Evolutionary conservation across 2,329 filamentous ascomycete species (phyloP), one percentile per base, ranked within the genome.

Genomic region (Claviceps pusilla): DNA sequence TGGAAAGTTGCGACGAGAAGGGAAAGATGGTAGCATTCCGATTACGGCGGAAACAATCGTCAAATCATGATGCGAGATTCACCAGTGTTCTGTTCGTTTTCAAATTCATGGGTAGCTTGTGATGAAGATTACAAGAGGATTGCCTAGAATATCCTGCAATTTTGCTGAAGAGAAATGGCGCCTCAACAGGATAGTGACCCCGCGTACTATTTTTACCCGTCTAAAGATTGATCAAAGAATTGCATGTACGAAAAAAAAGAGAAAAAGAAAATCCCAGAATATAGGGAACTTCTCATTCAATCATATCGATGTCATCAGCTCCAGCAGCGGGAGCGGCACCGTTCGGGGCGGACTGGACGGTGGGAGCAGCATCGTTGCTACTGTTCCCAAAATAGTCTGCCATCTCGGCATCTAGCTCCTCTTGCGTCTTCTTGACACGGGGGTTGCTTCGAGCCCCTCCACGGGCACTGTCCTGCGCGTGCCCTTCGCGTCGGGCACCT

Each of bases 351-450:
- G 61, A 61, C 28, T 63, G 69, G 48, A 65, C 60, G 33, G 67
- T 64, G 14, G 57, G 58, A 24, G 58, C 59, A n/a, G 64, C 68
- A 52, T 64, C 69, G 52, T 63, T 57, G 29, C 71, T 73, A 42
- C 62, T 57, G 31, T 71, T 73, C 35, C 78, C 83, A 74, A 89
- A 96, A 69, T 96, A 96, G 65, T 95, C 88, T 35, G 84, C 89
- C 90, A 96, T 96, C 71, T 96, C 90, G n/a, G 87, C 88, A 67
- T 96, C 90, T 45, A 96, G 75, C 66, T 96, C 88, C 62, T 95
- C 87, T 60, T 89, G 86, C 0, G 90, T 95, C 78, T 95, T 95
- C 70, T 82, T 85, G 2, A 82, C 76, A 50, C 87, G 78, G 43
- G 78, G 77, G 53, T 74, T 71, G 28, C 68, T 68, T 29, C 71